Conservation (phyloP, 1,284 basidiomycete species). For the Fistulinella cinereoalba region DNA sequence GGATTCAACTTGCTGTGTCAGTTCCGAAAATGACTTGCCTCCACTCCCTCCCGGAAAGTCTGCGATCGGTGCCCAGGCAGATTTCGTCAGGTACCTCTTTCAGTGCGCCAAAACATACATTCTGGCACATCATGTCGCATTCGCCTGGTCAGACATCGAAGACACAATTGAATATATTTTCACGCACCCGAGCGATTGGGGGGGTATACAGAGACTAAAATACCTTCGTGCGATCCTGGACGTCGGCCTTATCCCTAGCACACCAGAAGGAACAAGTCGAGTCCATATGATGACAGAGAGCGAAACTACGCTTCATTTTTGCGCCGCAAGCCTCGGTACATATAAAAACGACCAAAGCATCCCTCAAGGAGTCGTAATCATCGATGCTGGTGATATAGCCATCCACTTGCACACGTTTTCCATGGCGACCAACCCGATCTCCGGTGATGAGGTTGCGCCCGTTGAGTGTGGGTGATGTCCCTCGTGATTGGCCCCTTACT, state of each 20-base stretch:
- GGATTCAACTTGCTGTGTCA: conserved; percentile 19
- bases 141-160: conserved; percentile 31
- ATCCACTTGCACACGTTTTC: not conserved
- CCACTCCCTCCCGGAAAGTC: conserved; percentile 44
- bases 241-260: conserved; percentile 30
- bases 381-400: conserved; percentile 32
- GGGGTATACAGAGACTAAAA: conserved; percentile 30
- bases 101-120: conserved; percentile 44
- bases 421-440: not conserved
- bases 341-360: conserved; percentile 30
- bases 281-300: conserved; percentile 23
- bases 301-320: conserved; percentile 26
- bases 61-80: conserved; percentile 43
- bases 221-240: conserved; percentile 33
- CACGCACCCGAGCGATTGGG: conserved; percentile 42
- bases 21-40: conserved; percentile 28
- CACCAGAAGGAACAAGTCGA: conserved; percentile 5
- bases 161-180: conserved; percentile 33
- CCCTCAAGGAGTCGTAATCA: conserved; percentile 44
- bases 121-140: conserved; percentile 36
- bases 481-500: not conserved
- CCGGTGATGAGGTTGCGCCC: not conserved
- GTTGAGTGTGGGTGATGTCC: not conserved
- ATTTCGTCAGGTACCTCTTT: conserved; percentile 49
- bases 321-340: not conserved